Evolutionary conservation across 169 alveolate genomes (phyloP), one percentile per base, ranked within the genome.

Genomic region (Plasmodium knowlesi): DNA sequence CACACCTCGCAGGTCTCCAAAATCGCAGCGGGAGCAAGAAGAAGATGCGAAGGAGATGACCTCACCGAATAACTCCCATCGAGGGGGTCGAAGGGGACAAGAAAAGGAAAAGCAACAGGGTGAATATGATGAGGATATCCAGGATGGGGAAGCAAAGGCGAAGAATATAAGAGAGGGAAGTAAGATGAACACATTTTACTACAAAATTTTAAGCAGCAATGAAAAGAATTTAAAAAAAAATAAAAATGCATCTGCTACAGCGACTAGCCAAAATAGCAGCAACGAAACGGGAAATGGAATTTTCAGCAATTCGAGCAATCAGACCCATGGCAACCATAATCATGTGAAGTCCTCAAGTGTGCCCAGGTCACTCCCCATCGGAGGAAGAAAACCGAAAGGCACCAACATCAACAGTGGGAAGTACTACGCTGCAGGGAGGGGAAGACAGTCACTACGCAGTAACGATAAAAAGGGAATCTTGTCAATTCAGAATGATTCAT

Each of bases 201-300:
- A 86, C 81, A 76, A 86, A 86, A 73, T 86, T 74, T 50, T 86
- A 50, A 50, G 88, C 28, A 86, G 86, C 61, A 30, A 86, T 76
- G 82, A 73, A 86, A 86, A 86, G 67, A 86, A 86, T 2, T 10
- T 67, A 25, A 67, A 67, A 25, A 67, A n/a, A 5, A 41, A 54
- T 32, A 50, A 86, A 4, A 86, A 76, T 76, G 54, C 57, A 5
- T 12, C 37, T 1, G 71, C n/a, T n/a, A n/a, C n/a, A n/a, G n/a
- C 32, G 16, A 22, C 19, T 72, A 25, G 25, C 22, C 54, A 30
- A 14, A 84, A 72, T 22, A 71, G 22, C 22, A 70, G 83, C 22
- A 70, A 72, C 53, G 61, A 84, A 9, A 53, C 73, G 32, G 85
- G 85, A 19, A 80, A 39, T 80, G 19, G 10, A 46, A 10, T 80